Base-by-base conservation (phyloP, 345 rosid genomes). In the Eutrema yunnanense region DNA sequence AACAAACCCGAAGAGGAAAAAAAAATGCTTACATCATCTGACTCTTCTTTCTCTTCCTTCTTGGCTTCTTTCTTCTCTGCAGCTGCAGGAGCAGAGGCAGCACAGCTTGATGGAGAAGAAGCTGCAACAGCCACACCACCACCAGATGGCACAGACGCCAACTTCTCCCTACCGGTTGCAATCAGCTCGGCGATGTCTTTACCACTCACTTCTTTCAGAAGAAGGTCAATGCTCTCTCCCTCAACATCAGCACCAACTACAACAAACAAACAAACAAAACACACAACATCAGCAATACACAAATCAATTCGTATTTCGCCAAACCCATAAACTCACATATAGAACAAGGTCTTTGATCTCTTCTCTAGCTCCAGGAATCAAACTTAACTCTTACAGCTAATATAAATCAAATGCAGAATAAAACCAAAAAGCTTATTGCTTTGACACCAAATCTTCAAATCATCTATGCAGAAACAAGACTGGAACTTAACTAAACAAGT, bases 1-100 rank as follows among this genome's bases (percentile, higher is more conserved):
- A 47, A 14, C 11, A 9, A 16, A 67, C 38, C n/a, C 26, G 26
- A 22, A 22, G 26, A 22, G 26, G 1, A 3, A 30, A 65, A 16
- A 19, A 41, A 16, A 61, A 61, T 54, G 5, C 73, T 81, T 81
- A 88, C 94, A 33, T 88, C 94, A 72, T 90, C 96, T 1, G 90
- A 85, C 72, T 90, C 93, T 37, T 90, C 96, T 75, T 84, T 87
- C 83, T 90, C 93, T 68, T 86, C 93, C 9, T 81, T 85, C 74
- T 88, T 90, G 76, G 85, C 86, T 57, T 88, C 96, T 65, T 90
- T 85, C 84, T 85, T 85, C 37, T 86, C 78, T 57, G 73, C 89
- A 11, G 83, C 86, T 6, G 88, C 89, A 14, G 90, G 78, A 3
- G 84, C 86, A 73, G 58, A n/a, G 10, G 79, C 83, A 37, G 9